phyloP scores from a whole-genome alignment of 805 yeast genomes.

The Metschnikowia proteae region DNA sequence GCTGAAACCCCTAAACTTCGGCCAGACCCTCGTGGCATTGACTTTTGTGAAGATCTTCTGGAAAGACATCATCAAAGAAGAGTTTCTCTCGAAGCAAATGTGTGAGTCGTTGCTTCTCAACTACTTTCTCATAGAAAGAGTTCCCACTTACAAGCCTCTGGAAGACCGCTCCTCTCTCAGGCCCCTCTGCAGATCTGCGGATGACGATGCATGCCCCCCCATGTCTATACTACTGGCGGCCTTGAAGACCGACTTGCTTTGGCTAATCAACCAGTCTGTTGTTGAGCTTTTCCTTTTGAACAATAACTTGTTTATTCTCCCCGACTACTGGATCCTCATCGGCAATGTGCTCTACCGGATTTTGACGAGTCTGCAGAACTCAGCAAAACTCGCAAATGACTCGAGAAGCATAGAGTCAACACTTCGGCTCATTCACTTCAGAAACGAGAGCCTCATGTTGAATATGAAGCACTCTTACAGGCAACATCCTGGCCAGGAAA shows the following conservation, averaged over 20 bases:
- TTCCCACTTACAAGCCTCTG: slow-evolving; percentile 19
- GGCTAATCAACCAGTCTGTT: slow-evolving; percentile 27
- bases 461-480: slow-evolving; percentile 31
- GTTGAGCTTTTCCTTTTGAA: slow-evolving; percentile 45
- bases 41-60: slow-evolving; percentile 66
- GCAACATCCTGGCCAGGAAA: not conserved
- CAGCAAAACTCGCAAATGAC: slow-evolving; percentile 20
- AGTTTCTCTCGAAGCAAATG: slow-evolving; percentile 59
- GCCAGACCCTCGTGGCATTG: slow-evolving; percentile 32
- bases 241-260: slow-evolving; percentile 27
- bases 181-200: not conserved
- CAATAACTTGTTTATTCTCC: slow-evolving; percentile 60
- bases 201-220: not conserved
- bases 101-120: slow-evolving; percentile 56
- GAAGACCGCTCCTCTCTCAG: not conserved
- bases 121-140: slow-evolving; percentile 38
- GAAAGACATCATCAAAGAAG: slow-evolving; percentile 56
- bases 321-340: slow-evolving; percentile 57
- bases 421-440: slow-evolving; percentile 55
- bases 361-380: slow-evolving; percentile 18
- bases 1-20: slow-evolving; percentile 26
- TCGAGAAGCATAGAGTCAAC: slow-evolving; percentile 39
- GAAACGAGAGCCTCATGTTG: slow-evolving; percentile 69
- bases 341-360: slow-evolving; percentile 46
- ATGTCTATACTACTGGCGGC: slow-evolving; percentile 12